Conservation (phyloP, 176 grass and related monocot species). For the Elaeis guineensis region DNA sequence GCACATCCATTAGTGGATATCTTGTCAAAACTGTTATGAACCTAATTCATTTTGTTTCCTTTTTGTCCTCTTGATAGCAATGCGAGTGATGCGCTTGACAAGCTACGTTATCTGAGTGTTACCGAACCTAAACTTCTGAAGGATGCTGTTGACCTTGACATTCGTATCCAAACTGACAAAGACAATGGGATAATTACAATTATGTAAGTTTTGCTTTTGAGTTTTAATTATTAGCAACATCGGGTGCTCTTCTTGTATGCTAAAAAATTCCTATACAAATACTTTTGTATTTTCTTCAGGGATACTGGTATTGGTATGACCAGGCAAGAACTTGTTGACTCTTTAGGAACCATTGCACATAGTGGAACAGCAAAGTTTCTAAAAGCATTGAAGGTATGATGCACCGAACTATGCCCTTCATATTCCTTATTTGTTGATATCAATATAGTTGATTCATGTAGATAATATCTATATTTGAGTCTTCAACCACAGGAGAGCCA, state of each 20-base stretch:
- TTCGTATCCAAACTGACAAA: slow-evolving; percentile 81
- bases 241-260: too few relatives aligned
- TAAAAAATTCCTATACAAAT: too few relatives aligned
- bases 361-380: slow-evolving; percentile 98
- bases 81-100: slow-evolving; percentile 96
- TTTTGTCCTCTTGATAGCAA: slow-evolving; percentile 34
- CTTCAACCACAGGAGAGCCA: slow-evolving; percentile 68
- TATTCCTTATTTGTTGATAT: too few relatives aligned
- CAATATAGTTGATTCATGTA: not conserved
- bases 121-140: slow-evolving; percentile 79
- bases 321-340: slow-evolving; percentile 84
- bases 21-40: too few relatives aligned
- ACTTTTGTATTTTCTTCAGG: slow-evolving; percentile 32
- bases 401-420: too few relatives aligned
- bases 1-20: too few relatives aligned
- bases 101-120: slow-evolving; percentile 90
- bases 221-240: too few relatives aligned
- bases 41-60: slow-evolving; percentile 3
- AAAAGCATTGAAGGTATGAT: slow-evolving; percentile 75
- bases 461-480: not conserved
- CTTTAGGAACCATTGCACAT: slow-evolving; percentile 87
- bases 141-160: slow-evolving; percentile 76
- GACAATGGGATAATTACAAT: slow-evolving; percentile 93
- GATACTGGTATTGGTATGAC: slow-evolving; percentile 98
- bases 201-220: slow-evolving; percentile 33